Percentiles rank a stretch among this genome's conserved stretches.
Evolutionary conservation across 805 yeast species (phyloP).

Genomic region (Peterozyma xylosa): DNA sequence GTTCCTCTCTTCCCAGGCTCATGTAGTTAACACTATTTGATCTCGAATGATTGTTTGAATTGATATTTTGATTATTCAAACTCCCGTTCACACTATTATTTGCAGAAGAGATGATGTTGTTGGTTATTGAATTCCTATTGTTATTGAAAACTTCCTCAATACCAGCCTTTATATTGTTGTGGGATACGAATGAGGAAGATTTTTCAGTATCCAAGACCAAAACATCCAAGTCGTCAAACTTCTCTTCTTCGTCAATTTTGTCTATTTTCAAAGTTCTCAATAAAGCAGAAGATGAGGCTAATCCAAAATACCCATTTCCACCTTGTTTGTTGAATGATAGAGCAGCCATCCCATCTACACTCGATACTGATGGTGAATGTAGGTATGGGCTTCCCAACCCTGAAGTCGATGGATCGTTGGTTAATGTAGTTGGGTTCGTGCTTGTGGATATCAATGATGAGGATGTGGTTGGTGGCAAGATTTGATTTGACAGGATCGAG

Average conservation of each 20-base stretch:
- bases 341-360: slow-evolving; percentile 62
- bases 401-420: background rate
- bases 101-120: slow-evolving; percentile 3
- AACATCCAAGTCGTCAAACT: slow-evolving; percentile 5
- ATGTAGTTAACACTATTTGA: background rate
- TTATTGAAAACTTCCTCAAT: background rate
- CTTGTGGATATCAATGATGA: slow-evolving; percentile 8
- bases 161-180: slow-evolving; percentile 13
- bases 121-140: slow-evolving; percentile 1
- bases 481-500: slow-evolving; percentile 11
- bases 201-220: slow-evolving; percentile 7
- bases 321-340: slow-evolving; percentile 40
- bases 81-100: slow-evolving; percentile 11
- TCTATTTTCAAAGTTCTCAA: slow-evolving; percentile 35
- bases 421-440: slow-evolving; percentile 13
- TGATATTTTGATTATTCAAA: background rate
- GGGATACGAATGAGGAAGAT: too few species aligned
- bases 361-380: slow-evolving; percentile 9
- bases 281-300: slow-evolving; percentile 52
- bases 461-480: slow-evolving; percentile 3
- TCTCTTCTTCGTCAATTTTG: slow-evolving; percentile 18
- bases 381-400: slow-evolving; percentile 4
- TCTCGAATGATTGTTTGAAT: background rate
- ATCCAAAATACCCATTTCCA: slow-evolving; percentile 56
- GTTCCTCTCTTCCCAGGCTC: slow-evolving; percentile 10